Evolutionary conservation across 768 basidiomycete genomes (phyloP).

Genomic region (Astraeus odoratus): DNA sequence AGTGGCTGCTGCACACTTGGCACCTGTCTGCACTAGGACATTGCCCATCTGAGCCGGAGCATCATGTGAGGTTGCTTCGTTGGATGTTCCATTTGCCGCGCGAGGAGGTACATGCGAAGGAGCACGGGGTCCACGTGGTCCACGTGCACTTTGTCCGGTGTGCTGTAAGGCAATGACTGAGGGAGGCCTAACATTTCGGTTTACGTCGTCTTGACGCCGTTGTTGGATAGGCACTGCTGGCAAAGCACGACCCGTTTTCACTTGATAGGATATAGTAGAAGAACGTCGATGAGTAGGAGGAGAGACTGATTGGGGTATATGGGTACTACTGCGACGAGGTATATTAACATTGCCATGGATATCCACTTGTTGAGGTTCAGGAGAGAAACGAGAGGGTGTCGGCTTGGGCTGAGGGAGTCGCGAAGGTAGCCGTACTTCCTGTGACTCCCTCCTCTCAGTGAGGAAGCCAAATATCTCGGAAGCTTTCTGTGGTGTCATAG

Average conservation of each 20-base stretch:
- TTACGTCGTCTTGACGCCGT: background rate
- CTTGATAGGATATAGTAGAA: slow-evolving; percentile 11
- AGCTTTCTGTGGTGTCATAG: slow-evolving; percentile 57
- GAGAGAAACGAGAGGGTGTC: slow-evolving; percentile 18
- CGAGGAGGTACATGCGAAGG: slow-evolving; percentile 29
- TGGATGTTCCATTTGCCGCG: slow-evolving; percentile 8
- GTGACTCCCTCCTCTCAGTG: slow-evolving; percentile 38
- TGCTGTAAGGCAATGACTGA: slow-evolving; percentile 4
- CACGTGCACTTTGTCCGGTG: slow-evolving; percentile 24
- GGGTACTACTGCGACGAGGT: slow-evolving; percentile 9
- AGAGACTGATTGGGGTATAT: slow-evolving; percentile 10
- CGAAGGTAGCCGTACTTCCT: slow-evolving; percentile 29
- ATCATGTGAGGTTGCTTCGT: slow-evolving; percentile 12
- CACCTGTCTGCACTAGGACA: background rate
- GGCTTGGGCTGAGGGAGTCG: slow-evolving; percentile 25
- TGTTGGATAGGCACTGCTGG: slow-evolving; percentile 1
- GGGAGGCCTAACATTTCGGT: slow-evolving; percentile 1
- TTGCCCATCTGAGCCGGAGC: slow-evolving; percentile 1
- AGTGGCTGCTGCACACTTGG: background rate
- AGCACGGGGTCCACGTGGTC: slow-evolving; percentile 38
- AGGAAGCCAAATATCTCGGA: slow-evolving; percentile 74
- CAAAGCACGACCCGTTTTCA: slow-evolving; percentile 6
- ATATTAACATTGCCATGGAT: slow-evolving; percentile 15
- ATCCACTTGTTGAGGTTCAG: slow-evolving; percentile 21
- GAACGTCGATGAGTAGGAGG: slow-evolving; percentile 6